These are phyloP conservation scores for Vicia faba DNA, from an alignment of 306 rosid genomes.

Conservation along the genomic window DNA sequence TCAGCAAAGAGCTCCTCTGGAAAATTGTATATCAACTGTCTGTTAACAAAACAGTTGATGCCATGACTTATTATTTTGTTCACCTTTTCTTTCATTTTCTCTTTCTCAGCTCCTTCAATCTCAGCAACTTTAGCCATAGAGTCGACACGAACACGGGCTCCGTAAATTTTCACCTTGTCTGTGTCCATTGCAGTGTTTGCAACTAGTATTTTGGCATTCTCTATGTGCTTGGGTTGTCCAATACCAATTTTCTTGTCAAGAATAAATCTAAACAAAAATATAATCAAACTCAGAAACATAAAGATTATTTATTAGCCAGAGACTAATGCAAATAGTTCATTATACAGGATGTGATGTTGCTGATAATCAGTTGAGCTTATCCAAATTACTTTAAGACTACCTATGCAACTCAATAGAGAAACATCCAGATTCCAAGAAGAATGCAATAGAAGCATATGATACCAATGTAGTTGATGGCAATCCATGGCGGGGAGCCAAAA, in stretches of 20 bases:
- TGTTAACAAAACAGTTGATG: conserved; percentile 86
- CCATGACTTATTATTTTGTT: conserved; percentile 87
- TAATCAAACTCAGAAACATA: conserved; percentile 30
- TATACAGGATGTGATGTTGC: not conserved
- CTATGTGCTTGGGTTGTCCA: conserved; percentile 96
- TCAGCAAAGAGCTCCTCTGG: conserved; percentile 98
- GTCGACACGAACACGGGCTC: conserved; percentile 95
- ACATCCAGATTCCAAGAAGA: not conserved
- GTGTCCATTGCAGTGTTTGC: conserved; percentile 99
- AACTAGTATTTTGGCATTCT: conserved; percentile 86
- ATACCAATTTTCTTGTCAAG: conserved; percentile 99
- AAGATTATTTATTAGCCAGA: not conserved
- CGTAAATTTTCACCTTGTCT: conserved; percentile 93
- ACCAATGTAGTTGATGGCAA: too few species aligned
- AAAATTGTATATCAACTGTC: conserved; percentile 94
- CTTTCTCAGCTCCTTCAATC: conserved; percentile 94
- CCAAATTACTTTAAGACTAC: not conserved
- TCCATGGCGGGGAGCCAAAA: too few species aligned
- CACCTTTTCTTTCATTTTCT: conserved; percentile 95
- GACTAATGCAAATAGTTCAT: not conserved
- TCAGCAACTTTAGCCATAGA: conserved; percentile 94
- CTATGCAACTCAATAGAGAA: conserved; percentile 25
- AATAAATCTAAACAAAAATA: conserved; percentile 66
- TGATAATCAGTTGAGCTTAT: conserved; percentile 8
- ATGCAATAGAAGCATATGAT: conserved; percentile 7